These are phyloP conservation scores for Alternaria tenuissima DNA, from an alignment of 2,329 filamentous ascomycete species.

Conservation along the genomic window DNA sequence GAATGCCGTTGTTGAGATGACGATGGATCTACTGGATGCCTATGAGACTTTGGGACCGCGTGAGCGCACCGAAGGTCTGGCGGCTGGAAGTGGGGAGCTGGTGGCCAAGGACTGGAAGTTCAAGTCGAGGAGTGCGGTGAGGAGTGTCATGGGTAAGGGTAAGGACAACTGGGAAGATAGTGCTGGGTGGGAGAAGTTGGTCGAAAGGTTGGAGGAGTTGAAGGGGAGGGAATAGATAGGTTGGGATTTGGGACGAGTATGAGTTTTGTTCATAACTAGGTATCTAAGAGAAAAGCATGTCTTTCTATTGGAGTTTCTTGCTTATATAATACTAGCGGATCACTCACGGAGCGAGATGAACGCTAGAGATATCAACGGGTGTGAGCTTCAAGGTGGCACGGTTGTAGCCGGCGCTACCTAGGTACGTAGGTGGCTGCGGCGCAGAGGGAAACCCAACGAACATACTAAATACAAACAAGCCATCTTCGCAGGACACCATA, in stretches of 20 bases:
- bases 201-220: conserved; percentile 56
- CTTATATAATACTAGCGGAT: background rate
- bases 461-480: too few relatives aligned
- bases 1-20: conserved; percentile 77
- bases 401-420: too few relatives aligned
- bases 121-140: conserved; percentile 84
- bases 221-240: conserved; percentile 40
- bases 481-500: too few relatives aligned
- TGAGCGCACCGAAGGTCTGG: conserved; percentile 62
- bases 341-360: too few relatives aligned
- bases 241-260: background rate
- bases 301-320: background rate
- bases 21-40: conserved; percentile 80
- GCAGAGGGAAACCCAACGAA: too few relatives aligned
- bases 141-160: conserved; percentile 82
- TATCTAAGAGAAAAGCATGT: background rate
- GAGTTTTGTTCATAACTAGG: background rate
- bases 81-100: conserved; percentile 60
- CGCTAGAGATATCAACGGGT: background rate
- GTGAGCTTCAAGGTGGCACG: too few relatives aligned
- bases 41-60: conserved; percentile 75
- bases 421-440: too few relatives aligned
- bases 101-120: conserved; percentile 86
- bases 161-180: conserved; percentile 85
- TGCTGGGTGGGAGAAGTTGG: conserved; percentile 70